phyloP scores from a whole-genome alignment of 148 eudicot species.

The Talinum fruticosum region DNA sequence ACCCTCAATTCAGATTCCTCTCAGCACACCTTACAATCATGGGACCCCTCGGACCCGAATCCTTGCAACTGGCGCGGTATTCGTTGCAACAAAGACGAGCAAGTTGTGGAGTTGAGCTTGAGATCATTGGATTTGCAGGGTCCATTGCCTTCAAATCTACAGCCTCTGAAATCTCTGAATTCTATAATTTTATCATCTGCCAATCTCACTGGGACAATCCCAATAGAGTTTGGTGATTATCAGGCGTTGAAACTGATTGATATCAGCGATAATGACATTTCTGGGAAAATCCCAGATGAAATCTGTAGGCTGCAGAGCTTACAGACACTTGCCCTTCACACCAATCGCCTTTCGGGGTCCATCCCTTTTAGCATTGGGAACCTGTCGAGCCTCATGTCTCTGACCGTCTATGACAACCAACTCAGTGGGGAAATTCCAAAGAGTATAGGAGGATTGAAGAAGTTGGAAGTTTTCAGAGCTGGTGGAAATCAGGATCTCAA shows the following conservation, averaged over 20 bases:
- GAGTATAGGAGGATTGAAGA: constrained; percentile 57
- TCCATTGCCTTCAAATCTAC: constrained; percentile 62
- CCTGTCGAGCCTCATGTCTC: constrained; percentile 41
- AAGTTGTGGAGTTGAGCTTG: constrained; percentile 47
- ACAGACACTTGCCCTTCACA: constrained; percentile 45
- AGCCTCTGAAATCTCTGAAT: constrained; percentile 41
- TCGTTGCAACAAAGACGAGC: constrained; percentile 39
- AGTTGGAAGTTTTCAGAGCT: constrained; percentile 59
- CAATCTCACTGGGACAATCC: constrained; percentile 77
- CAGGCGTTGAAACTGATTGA: constrained; percentile 44
- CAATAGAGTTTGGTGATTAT: constrained; percentile 69
- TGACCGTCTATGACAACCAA: constrained; percentile 71
- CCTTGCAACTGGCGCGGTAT: constrained; percentile 87
- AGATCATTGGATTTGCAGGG: constrained; percentile 59
- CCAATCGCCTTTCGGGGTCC: constrained; percentile 56
- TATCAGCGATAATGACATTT: constrained; percentile 61
- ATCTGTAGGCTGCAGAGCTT: constrained; percentile 56
- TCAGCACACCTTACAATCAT: constrained; percentile 39
- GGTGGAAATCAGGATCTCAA: constrained; percentile 91
- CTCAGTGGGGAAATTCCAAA: constrained; percentile 67
- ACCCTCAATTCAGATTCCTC: constrained; percentile 49
- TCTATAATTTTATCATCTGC: constrained; percentile 54
- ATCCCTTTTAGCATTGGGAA: constrained; percentile 77
- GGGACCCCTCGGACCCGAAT: constrained; percentile 47
- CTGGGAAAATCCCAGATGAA: constrained; percentile 72